These are phyloP conservation scores for Nectriaceae sp. DNA, from an alignment of 2,329 filamentous ascomycete genomes.

Conservation along the genomic window DNA sequence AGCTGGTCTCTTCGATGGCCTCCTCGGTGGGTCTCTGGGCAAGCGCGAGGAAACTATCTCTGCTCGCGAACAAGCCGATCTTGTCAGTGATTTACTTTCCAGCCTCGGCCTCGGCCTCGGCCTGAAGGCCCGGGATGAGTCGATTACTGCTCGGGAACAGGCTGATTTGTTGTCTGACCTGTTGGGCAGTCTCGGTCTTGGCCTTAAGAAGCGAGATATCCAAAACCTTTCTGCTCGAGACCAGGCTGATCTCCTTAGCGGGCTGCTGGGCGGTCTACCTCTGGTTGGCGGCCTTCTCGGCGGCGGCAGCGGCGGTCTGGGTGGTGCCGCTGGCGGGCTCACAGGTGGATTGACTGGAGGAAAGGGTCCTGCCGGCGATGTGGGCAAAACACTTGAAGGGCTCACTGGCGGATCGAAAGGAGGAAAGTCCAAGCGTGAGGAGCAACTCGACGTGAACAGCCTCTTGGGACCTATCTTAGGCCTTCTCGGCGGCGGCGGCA, in stretches of 20 bases:
- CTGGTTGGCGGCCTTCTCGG: not conserved
- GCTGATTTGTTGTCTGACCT: not conserved
- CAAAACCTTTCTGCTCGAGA: not conserved
- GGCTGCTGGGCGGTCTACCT: no score
- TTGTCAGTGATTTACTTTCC: not conserved
- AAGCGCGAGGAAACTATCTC: not conserved
- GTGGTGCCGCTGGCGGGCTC: not conserved
- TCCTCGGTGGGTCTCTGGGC: conserved; percentile 4
- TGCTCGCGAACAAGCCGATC: not conserved
- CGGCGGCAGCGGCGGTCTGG: no score
- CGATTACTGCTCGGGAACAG: not conserved
- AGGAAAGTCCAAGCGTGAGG: no score
- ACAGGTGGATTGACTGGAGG: no score
- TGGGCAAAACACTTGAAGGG: no score
- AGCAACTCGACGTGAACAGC: no score
- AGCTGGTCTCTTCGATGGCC: conserved; percentile 2
- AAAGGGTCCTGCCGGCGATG: no score
- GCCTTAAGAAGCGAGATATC: not conserved
- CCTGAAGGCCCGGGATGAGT: no score
- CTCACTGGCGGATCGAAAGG: no score
- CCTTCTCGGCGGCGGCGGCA: conserved; percentile 2
- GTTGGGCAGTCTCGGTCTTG: not conserved
- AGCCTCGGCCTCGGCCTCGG: not conserved
- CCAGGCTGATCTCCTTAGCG: not conserved
- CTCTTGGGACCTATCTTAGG: no score